Base-by-base conservation (phyloP, 2,329 filamentous ascomycete species). In the Escovopsis sp. region DNA sequence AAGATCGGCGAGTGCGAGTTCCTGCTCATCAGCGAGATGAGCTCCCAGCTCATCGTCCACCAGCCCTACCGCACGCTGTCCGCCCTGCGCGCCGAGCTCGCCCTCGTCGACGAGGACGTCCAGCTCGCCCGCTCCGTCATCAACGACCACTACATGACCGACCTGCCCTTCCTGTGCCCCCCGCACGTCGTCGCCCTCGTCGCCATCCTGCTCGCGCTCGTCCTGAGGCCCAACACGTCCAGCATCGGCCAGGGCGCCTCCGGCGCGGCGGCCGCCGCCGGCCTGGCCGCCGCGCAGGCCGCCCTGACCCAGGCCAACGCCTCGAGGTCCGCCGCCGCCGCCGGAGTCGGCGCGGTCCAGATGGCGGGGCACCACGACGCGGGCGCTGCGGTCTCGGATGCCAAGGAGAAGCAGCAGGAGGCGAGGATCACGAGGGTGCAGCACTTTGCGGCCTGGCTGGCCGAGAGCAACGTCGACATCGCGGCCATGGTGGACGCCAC, bases 1-100 rank as follows among this genome's bases (percentile, higher is more conserved):
- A 85, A 86, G 54, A 73, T 95, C 33, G 88, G 88, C 52, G 88
- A 95, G 66, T 94, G 85, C 72, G 88, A 95, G 58, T 95, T 94
- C 63, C 84, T 76, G 44, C 70, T 95, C 43, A 94, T 95, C 53
- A 87, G 84, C 24, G 88, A 94, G 56, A 83, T 95, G 75, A 82
- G 76, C 60, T 88, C 84, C 5, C 84, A 93, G 51, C 73, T 95
- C 50, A 93, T 94, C 56, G 68, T 94, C 14, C 84, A 94, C 60
- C 86, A 94, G 55, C 88, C 88, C 1, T 94, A 94, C 61, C 83
- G 86, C 41, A 86, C 81, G 34, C 67, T 95, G 27, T 73, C 73
- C 5, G 77, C 79, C 35, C 67, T 94, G 35, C 79, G 84, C 48
- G 65, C 68, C 40, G 75, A 83, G 44, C 72, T 94, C 44, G 66